Evolutionary conservation across 176 grass and related monocot species (phyloP), one percentile per base, ranked within the genome.

Genomic region (Bromus sterilis): DNA sequence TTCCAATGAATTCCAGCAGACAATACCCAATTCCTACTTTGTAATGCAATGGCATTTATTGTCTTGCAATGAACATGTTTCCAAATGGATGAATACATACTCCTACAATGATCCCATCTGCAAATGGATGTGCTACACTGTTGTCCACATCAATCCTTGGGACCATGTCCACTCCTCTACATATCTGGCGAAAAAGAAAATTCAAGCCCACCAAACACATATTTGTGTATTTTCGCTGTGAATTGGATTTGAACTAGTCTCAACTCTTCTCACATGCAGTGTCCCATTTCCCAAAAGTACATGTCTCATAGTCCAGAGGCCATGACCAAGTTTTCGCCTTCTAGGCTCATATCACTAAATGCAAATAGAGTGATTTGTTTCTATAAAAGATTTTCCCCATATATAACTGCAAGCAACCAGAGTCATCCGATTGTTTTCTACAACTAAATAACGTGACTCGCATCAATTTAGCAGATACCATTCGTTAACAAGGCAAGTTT

Each of bases 31-130:
- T 53, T 83, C 58, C 41, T 83, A 87, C 73, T 82, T 60, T 77
- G 51, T 40, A 49, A 4, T 62, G 72, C 79, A 87, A 53, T 53
- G 48, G 48, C 18, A 53, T 87, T 87, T 71, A 87, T 71, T 36
- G 30, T 28, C 13, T 59, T 26, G 6, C 57, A 18, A 75, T 21
- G 16, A 31, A 39, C 16, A 33, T 72, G 48, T 53, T 79, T 48
- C 41, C 29, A 68, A 35, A 58, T 58, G 9, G 11, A 20, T n/a
- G 56, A 56, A 57, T 26, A 75, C 33, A 56, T 42, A n/a, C n/a
- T n/a, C n/a, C n/a, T n/a, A 71, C 12, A 71, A 42, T 20, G 5
- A 74, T 65, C 56, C 53, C 42, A 72, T 66, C 75, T 74, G 44
- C 67, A 66, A 57, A 83, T 64, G n/a, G 56, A 57, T 74, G 21